Evolutionary conservation across 306 rosid genomes (phyloP).

Genomic region (Pyrus pyrifolia): DNA sequence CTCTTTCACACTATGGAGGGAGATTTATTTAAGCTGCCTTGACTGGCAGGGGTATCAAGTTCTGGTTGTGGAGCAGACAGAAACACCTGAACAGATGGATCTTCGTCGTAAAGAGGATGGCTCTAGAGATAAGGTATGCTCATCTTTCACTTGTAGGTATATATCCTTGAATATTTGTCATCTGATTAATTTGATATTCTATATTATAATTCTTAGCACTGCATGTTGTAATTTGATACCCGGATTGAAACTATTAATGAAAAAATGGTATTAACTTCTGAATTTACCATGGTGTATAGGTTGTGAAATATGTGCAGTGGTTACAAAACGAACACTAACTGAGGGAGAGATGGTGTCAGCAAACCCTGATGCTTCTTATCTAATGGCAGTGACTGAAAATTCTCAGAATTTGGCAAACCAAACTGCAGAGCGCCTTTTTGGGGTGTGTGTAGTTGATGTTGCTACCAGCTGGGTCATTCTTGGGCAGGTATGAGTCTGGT

Average conservation of each 20-base stretch:
- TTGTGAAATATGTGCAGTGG: constrained; percentile 90
- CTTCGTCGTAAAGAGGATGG: constrained; percentile 84
- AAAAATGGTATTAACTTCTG: neutral
- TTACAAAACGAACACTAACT: constrained; percentile 81
- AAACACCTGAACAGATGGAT: constrained; percentile 94
- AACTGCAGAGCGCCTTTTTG: constrained; percentile 45
- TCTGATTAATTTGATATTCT: neutral
- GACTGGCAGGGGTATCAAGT: constrained; percentile 76
- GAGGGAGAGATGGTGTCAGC: constrained; percentile 80
- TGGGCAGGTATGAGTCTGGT: constrained; percentile 68
- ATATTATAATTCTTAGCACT: neutral
- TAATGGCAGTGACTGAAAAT: constrained; percentile 79
- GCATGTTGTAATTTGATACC: constrained; percentile 2
- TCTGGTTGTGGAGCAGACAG: constrained; percentile 95
- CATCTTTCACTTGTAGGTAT: neutral
- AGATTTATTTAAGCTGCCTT: constrained; percentile 23
- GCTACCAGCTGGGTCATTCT: constrained; percentile 72
- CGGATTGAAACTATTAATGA: neutral
- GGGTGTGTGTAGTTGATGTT: constrained; percentile 79
- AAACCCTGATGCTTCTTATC: constrained; percentile 76
- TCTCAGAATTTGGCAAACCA: constrained; percentile 34
- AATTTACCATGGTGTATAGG: constrained; percentile 38
- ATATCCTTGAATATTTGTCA: neutral
- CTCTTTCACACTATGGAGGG: constrained; percentile 12
- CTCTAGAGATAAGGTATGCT: constrained; percentile 73